These are phyloP conservation scores for Fusarium tjaetaba DNA, from an alignment of 2,329 filamentous ascomycete genomes.

Conservation along the genomic window DNA sequence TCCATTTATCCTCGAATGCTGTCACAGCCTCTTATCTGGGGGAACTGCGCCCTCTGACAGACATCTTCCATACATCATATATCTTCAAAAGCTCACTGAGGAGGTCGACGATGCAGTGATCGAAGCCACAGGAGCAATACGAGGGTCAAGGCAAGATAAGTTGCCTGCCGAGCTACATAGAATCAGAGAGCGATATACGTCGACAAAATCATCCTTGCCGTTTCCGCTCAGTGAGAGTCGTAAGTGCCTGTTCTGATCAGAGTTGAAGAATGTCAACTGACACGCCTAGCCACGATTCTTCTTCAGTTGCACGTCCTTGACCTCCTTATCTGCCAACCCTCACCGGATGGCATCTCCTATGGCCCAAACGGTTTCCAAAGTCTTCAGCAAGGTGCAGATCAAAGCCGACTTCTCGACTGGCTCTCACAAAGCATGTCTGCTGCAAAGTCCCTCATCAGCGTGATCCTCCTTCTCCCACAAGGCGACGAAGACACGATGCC, in stretches of 20 bases:
- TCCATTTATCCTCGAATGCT: slow-evolving; percentile 43
- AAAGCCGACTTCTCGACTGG: slow-evolving; percentile 39
- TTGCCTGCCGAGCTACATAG: slow-evolving; percentile 31
- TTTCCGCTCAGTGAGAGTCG: slow-evolving; percentile 47
- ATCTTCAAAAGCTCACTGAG: slow-evolving; percentile 45
- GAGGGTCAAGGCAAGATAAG: background rate
- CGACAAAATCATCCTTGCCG: slow-evolving; percentile 37
- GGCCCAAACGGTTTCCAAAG: slow-evolving; percentile 41
- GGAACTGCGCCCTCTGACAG: slow-evolving; percentile 38
- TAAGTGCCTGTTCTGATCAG: slow-evolving; percentile 13
- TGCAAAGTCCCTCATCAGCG: slow-evolving; percentile 44
- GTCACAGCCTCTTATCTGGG: slow-evolving; percentile 27
- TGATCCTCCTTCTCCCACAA: slow-evolving; percentile 42
- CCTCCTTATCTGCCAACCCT: slow-evolving; percentile 45
- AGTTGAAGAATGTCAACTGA: background rate
- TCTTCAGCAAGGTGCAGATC: slow-evolving; percentile 21
- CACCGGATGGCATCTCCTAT: slow-evolving; percentile 41
- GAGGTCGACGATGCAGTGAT: slow-evolving; percentile 44
- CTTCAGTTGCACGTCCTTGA: slow-evolving; percentile 45
- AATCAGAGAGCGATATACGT: slow-evolving; percentile 31
- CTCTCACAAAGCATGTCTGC: slow-evolving; percentile 46
- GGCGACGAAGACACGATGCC: slow-evolving; percentile 44
- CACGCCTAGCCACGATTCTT: slow-evolving; percentile 37
- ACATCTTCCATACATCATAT: slow-evolving; percentile 45
- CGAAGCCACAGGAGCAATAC: slow-evolving; percentile 9